phyloP scores from a whole-genome alignment of 1,284 basidiomycete species.

The Moesziomyces globuligerus region DNA sequence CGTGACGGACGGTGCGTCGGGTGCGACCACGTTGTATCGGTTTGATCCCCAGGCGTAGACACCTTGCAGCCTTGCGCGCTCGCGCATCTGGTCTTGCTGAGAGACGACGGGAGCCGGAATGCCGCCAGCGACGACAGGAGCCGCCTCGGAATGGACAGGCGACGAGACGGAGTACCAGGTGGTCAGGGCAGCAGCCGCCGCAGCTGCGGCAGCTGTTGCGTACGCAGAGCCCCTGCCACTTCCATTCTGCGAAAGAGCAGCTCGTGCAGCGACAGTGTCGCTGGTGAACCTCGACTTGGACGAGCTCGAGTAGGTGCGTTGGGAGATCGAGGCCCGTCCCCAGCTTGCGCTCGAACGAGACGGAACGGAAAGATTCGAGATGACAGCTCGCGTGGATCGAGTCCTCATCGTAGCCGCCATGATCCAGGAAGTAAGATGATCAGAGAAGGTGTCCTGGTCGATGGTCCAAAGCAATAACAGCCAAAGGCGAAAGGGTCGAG shows the following conservation, averaged over 20 bases:
- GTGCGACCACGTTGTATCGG: constrained; percentile 63
- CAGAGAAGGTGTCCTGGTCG: too few species aligned
- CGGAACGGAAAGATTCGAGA: background rate
- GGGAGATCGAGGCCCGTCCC: background rate
- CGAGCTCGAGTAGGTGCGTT: constrained; percentile 12
- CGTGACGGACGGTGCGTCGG: constrained; percentile 44
- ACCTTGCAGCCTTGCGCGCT: constrained; percentile 46
- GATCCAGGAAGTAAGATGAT: background rate
- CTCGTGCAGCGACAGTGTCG: constrained; percentile 3
- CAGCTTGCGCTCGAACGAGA: background rate
- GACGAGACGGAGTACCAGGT: constrained; percentile 26
- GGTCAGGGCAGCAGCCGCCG: constrained; percentile 22
- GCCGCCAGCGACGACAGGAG: constrained; percentile 27
- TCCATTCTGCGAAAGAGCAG: constrained; percentile 1
- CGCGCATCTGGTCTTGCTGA: constrained; percentile 59
- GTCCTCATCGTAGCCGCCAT: background rate
- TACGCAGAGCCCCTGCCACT: constrained; percentile 8
- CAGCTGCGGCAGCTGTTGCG: constrained; percentile 12
- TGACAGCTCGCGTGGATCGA: background rate
- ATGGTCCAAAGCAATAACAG: too few species aligned
- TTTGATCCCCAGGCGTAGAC: constrained; percentile 62
- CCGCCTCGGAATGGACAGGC: constrained; percentile 33
- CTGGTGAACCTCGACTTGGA: constrained; percentile 5
- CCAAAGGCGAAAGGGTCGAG: too few species aligned
- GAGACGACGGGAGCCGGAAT: constrained; percentile 40